Evolutionary conservation across 2,329 filamentous ascomycete genomes (phyloP).

Genomic region (Thyridium curvatum): DNA sequence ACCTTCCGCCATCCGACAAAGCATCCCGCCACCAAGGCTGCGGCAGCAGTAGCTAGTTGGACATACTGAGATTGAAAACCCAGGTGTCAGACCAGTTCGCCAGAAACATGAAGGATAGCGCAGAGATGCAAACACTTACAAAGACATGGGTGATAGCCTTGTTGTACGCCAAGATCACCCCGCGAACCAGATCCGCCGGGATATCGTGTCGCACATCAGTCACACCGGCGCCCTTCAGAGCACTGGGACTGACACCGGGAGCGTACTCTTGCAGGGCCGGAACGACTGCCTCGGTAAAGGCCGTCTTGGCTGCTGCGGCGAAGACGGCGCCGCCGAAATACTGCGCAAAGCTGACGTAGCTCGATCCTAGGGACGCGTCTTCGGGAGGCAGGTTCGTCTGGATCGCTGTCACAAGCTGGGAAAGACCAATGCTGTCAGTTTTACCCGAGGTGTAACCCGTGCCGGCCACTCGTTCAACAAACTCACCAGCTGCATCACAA

Average conservation of each 20-base stretch:
- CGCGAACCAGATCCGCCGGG: not conserved
- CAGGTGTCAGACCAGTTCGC: not conserved
- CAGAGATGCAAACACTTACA: not conserved
- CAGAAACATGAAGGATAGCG: not conserved
- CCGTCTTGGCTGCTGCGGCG: conserved; percentile 58
- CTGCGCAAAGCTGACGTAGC: conserved; percentile 55
- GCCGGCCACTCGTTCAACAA: no score
- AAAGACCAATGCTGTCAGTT: conserved; percentile 40
- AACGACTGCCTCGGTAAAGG: conserved; percentile 60
- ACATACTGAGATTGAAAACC: no score
- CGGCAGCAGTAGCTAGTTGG: conserved; percentile 5
- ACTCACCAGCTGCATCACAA: conserved; percentile 8
- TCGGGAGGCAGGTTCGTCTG: conserved; percentile 43
- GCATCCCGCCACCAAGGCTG: conserved; percentile 1
- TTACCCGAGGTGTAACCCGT: no score
- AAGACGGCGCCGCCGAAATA: conserved; percentile 59
- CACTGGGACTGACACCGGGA: conserved; percentile 35
- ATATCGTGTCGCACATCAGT: conserved; percentile 5
- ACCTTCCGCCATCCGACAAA: conserved; percentile 8
- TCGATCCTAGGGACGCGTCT: conserved; percentile 43
- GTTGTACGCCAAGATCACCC: conserved; percentile 6
- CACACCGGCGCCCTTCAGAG: conserved; percentile 46
- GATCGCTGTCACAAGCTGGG: conserved; percentile 40
- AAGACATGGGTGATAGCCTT: conserved; percentile 1
- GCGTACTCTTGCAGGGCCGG: conserved; percentile 38